Base-by-base conservation (phyloP, 1,284 basidiomycete species). In the Vanrija sp. region DNA sequence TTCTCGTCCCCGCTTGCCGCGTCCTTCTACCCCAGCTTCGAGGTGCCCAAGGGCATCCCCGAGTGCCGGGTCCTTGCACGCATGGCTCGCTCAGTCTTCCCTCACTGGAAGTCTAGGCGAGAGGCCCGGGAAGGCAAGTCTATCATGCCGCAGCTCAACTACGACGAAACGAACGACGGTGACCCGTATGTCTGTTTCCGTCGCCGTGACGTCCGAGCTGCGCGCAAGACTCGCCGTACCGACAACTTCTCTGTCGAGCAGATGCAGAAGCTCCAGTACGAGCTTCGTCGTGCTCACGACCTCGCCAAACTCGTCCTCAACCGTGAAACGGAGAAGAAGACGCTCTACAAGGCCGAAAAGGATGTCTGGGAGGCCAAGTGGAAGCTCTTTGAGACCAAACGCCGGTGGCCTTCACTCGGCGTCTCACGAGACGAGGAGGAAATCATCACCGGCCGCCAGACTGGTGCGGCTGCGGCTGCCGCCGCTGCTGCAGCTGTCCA, bases 111-210 rank as follows among this genome's bases (percentile, higher is more conserved):
- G 67, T 83, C 86, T 61, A 83, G 89, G 26, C 82, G 89, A 40
- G 78, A 86, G 39, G 84, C 87, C 62, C 83, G 89, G 45, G 82
- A 81, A 14, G 91, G 91, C 4, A 86, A 86, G 65, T 77, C 84
- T 40, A 89, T 93, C 66, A 87, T 91, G 63, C 89, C 91, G 5
- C 78, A 77, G 38, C 80, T 93, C 21, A 91, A 93, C 69, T 86
- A 85, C 62, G 93, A 98, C 74, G 95, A 98, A 78, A 83, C 88
- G 38, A 95, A 97, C 75, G 86, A 88, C 51, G 93, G 91, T 58
- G 93, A 98, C 70, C 96, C 96, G 0, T 98, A 98, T 64, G 91
- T 98, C 49, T 99, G 96, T 78, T 98, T 99, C 83, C 86, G 96
- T 42, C 84, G 95, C 52, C 86, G 94, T 57, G 95, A 98, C 71